Percentiles rank a stretch among this genome's conserved stretches.
phyloP scores from a whole-genome alignment of 2,329 filamentous ascomycete genomes.

The Colletotrichum plurivorum region DNA sequence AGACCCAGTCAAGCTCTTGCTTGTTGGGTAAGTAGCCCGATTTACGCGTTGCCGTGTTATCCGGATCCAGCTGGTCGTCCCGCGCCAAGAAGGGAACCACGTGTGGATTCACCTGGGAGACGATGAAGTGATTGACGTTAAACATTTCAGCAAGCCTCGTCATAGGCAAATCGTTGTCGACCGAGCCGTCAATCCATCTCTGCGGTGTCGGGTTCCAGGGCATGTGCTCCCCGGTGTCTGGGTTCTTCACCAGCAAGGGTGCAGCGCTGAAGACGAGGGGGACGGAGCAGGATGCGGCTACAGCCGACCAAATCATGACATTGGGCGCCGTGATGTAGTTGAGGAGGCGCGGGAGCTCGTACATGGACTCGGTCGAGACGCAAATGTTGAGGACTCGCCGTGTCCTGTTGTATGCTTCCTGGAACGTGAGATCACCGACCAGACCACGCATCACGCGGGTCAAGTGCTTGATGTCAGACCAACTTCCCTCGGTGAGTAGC shows the following conservation, averaged over 20 bases:
- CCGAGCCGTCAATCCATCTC: slow-evolving; percentile 93
- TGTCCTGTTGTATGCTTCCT: slow-evolving; percentile 96
- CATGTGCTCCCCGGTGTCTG: slow-evolving; percentile 80
- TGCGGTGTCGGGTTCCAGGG: slow-evolving; percentile 91
- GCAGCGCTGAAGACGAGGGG: slow-evolving; percentile 87
- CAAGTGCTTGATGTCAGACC: slow-evolving; percentile 88
- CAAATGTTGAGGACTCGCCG: slow-evolving; percentile 93
- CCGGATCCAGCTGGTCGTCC: slow-evolving; percentile 72
- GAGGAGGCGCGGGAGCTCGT: slow-evolving; percentile 87
- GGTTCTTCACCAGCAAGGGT: slow-evolving; percentile 87
- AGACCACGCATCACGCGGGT: slow-evolving; percentile 84
- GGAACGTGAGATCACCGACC: slow-evolving; percentile 92
- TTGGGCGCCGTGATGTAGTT: slow-evolving; percentile 96
- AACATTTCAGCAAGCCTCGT: slow-evolving; percentile 93
- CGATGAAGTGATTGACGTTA: slow-evolving; percentile 98
- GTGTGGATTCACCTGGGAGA: slow-evolving; percentile 96
- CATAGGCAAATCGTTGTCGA: slow-evolving; percentile 95
- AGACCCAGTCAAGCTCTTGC: slow-evolving; percentile 71
- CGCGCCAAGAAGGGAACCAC: slow-evolving; percentile 87
- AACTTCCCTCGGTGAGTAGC: slow-evolving; percentile 84
- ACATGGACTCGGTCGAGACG: slow-evolving; percentile 88
- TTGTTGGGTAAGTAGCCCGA: slow-evolving; percentile 45
- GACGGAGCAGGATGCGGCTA: slow-evolving; percentile 95
- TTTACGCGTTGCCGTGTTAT: slow-evolving; percentile 44
- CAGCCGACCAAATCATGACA: slow-evolving; percentile 96